These are phyloP conservation scores for Wickerhamiella galacta DNA, from an alignment of 805 yeast species.

Conservation along the genomic window DNA sequence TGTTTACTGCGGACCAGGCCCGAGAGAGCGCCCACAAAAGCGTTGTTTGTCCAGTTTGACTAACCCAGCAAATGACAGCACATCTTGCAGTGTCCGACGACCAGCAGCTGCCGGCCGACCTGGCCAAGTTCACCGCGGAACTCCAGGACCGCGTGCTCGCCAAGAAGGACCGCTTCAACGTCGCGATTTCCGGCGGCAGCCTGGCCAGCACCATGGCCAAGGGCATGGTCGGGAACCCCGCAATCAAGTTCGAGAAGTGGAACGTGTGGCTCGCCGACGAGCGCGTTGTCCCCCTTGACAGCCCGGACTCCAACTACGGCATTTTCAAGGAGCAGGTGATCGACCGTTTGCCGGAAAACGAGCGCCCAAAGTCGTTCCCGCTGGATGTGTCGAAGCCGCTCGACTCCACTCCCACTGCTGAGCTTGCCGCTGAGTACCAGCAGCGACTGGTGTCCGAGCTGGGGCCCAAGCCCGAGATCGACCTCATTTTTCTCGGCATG, in stretches of 20 bases:
- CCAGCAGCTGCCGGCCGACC: slow-evolving; percentile 42
- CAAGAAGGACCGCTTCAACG: slow-evolving; percentile 33
- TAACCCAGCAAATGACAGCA: too few relatives aligned
- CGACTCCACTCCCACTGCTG: slow-evolving; percentile 34
- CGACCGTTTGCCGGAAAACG: slow-evolving; percentile 21
- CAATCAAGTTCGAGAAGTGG: slow-evolving; percentile 22
- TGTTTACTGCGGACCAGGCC: too few relatives aligned
- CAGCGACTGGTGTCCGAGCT: slow-evolving; percentile 35
- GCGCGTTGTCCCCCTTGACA: slow-evolving; percentile 67
- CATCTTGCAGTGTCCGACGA: slow-evolving; percentile 26
- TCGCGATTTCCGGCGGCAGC: slow-evolving; percentile 88
- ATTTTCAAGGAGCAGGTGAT: slow-evolving; percentile 52
- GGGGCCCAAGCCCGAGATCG: slow-evolving; percentile 24
- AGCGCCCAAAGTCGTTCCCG: slow-evolving; percentile 11
- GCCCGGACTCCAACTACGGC: slow-evolving; percentile 76
- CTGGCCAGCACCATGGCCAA: slow-evolving; percentile 50
- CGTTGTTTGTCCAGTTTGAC: too few relatives aligned
- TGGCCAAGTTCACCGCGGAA: slow-evolving; percentile 45
- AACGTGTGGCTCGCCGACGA: slow-evolving; percentile 79
- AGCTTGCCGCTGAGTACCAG: slow-evolving; percentile 50
- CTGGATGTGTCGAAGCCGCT: slow-evolving; percentile 44
- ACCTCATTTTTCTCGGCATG: slow-evolving; percentile 66
- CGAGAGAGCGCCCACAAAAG: too few relatives aligned
- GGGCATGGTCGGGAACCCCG: slow-evolving; percentile 45
- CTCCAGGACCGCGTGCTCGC: slow-evolving; percentile 45